Percentiles rank a stretch among this genome's conserved stretches.
Conservation (phyloP, 129 eudicot species). For the Rutidosis leptorrhynchoides region DNA sequence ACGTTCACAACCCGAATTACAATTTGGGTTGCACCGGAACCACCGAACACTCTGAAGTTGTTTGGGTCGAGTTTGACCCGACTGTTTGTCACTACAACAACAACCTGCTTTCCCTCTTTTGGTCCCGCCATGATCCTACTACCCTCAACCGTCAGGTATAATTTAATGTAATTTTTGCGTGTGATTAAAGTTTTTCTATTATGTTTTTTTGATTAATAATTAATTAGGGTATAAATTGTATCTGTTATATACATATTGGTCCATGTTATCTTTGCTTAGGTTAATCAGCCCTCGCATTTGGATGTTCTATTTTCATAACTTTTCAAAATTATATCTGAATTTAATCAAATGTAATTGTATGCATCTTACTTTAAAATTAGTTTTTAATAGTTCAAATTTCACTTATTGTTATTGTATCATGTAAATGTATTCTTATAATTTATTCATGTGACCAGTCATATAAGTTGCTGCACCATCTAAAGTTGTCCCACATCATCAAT, state of each 20-base stretch:
- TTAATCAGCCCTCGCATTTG: not conserved
- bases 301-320: not conserved
- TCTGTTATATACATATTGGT: not conserved
- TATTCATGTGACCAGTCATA: no score
- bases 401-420: no score
- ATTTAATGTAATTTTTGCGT: not conserved
- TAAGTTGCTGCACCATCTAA: no score
- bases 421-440: no score
- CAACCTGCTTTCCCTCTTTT: conserved; percentile 61
- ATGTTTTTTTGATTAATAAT: not conserved
- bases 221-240: not conserved
- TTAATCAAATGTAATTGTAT: no score
- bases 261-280: not conserved
- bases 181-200: no score
- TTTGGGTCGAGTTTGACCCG: conserved; percentile 90
- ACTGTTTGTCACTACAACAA: conserved; percentile 57
- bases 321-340: no score
- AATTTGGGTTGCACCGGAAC: conserved; percentile 64
- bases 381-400: no score
- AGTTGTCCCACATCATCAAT: no score
- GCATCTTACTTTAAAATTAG: no score
- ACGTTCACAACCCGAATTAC: conserved; percentile 63
- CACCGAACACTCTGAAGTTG: conserved; percentile 71
- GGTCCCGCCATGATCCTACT: conserved; percentile 93
- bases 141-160: conserved; percentile 90